Evolutionary conservation across 2,329 filamentous ascomycete species (phyloP).

Genomic region (Tolypocladium album): DNA sequence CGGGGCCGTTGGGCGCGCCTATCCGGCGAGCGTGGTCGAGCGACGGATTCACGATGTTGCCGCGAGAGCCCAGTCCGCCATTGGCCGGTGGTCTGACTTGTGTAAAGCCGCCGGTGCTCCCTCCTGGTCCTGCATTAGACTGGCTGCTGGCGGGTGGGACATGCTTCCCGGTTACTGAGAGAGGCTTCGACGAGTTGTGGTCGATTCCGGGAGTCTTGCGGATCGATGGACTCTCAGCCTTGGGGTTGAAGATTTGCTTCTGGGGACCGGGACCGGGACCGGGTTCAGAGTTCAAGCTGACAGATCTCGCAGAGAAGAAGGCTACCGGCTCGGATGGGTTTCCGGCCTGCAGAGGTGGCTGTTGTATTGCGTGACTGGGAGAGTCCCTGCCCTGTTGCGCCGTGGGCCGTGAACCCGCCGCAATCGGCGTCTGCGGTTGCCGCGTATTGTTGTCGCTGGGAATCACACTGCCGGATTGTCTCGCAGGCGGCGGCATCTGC

Average conservation of each 20-base stretch:
- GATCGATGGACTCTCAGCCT: constrained; percentile 72
- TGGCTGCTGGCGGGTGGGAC: constrained; percentile 30
- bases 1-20: constrained; percentile 41
- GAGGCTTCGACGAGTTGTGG: constrained; percentile 63
- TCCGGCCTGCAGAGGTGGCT: constrained; percentile 16
- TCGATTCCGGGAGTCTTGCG: constrained; percentile 83
- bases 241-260: constrained; percentile 59
- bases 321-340: constrained; percentile 34
- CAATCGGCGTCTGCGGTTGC: constrained; percentile 23
- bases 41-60: constrained; percentile 40
- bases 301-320: constrained; percentile 62
- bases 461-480: constrained; percentile 8
- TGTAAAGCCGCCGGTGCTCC: constrained; percentile 16
- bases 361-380: constrained; percentile 11
- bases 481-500: constrained; percentile 10
- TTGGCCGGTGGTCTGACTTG: constrained; percentile 17
- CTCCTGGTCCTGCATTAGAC: constrained; percentile 7
- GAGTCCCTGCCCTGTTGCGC: constrained; percentile 8
- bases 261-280: constrained; percentile 38
- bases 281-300: constrained; percentile 20
- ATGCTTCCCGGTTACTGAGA: constrained; percentile 48
- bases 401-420: constrained; percentile 12
- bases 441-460: constrained; percentile 9
- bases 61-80: constrained; percentile 18
- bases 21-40: constrained; percentile 46